These are phyloP conservation scores for Aspergillus bombycis DNA, from an alignment of 2,329 filamentous ascomycete genomes.

Conservation along the genomic window DNA sequence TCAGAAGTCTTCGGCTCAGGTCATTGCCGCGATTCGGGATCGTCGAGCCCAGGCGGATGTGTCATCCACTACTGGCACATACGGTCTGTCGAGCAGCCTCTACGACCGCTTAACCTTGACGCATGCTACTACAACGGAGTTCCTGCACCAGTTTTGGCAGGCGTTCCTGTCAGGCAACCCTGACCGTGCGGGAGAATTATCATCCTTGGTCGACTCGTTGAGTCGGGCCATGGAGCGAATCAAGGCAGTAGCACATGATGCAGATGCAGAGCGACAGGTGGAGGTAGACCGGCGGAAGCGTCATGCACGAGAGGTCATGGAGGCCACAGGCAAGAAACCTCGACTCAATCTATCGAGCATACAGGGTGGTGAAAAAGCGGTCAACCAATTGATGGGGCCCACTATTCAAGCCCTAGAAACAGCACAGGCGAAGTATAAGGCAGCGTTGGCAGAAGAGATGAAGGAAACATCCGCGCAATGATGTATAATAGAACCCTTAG, in stretches of 20 bases:
- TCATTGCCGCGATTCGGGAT: constrained; percentile 60
- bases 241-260: constrained; percentile 75
- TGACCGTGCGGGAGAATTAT: constrained; percentile 77
- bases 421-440: constrained; percentile 72
- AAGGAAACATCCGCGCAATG: constrained; percentile 24
- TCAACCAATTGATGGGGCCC: constrained; percentile 75
- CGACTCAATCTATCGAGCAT: constrained; percentile 68
- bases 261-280: constrained; percentile 72
- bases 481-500: constrained; percentile 17
- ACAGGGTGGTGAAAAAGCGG: constrained; percentile 74
- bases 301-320: constrained; percentile 70
- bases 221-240: constrained; percentile 77
- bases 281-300: constrained; percentile 68
- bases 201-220: constrained; percentile 80
- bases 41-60: constrained; percentile 54
- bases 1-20: constrained; percentile 57
- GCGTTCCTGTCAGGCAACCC: constrained; percentile 87
- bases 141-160: constrained; percentile 96
- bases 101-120: constrained; percentile 71
- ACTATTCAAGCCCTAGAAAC: constrained; percentile 70
- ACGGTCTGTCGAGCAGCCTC: constrained; percentile 53
- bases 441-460: constrained; percentile 67
- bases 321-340: constrained; percentile 73
- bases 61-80: constrained; percentile 40
- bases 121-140: constrained; percentile 91